Conservation (phyloP, 176 grass and related monocot species). For the Eragrostis curvula region DNA sequence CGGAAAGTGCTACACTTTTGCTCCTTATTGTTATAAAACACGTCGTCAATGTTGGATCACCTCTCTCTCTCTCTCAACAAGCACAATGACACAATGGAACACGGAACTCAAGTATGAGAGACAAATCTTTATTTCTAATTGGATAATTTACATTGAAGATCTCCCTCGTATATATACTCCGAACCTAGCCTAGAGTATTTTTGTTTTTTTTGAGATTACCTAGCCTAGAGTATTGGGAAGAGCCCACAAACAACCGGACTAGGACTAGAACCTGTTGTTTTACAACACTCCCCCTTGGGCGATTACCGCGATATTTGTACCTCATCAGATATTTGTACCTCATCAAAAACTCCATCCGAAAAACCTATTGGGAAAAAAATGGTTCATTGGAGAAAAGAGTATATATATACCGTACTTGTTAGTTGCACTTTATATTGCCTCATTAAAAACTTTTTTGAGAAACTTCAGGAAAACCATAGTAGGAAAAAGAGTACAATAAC, state of each 20-base stretch:
- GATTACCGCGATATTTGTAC: not conserved
- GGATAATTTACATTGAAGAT: not conserved
- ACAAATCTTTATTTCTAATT: not conserved
- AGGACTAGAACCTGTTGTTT: not conserved
- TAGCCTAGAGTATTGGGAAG: not conserved
- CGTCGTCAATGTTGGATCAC: too few relatives aligned
- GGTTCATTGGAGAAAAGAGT: not conserved
- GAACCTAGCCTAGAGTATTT: too few relatives aligned
- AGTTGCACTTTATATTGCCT: not conserved
- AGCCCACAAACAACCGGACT: not conserved
- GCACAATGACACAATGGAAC: not conserved
- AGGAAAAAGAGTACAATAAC: not conserved
- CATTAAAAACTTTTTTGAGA: not conserved
- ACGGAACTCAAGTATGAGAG: not conserved
- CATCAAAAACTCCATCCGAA: not conserved
- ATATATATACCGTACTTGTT: not conserved
- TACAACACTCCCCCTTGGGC: too few relatives aligned
- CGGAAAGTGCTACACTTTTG: too few relatives aligned
- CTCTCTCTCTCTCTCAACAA: not conserved
- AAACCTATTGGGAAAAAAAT: not conserved
- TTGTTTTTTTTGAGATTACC: too few relatives aligned
- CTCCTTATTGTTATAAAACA: too few relatives aligned
- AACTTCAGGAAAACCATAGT: not conserved
- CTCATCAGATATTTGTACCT: not conserved
- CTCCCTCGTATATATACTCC: not conserved